Base-by-base conservation (phyloP, 2,329 filamentous ascomycete species). In the Cephalotrichum gorgonifer region DNA sequence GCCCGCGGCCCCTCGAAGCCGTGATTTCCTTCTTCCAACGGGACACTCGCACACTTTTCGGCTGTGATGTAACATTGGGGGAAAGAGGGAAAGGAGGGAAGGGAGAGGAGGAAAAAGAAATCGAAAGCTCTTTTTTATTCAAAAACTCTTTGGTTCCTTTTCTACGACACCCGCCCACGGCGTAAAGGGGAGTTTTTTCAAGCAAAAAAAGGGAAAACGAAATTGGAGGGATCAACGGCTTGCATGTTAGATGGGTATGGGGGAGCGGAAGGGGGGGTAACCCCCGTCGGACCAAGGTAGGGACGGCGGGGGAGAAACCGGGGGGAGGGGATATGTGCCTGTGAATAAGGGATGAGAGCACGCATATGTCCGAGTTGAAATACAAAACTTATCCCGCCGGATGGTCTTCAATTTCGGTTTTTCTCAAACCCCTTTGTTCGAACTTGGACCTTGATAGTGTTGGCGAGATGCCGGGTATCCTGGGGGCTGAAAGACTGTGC, bases 1-100 rank as follows among this genome's bases (percentile, higher is more conserved):
- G 77, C 89, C 62, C 83, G 84, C 61, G 87, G 86, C 64, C 75
- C 79, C 62, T 42, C 46, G 46, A 48, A 48, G 38, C 30, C 46
- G 15, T 48, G n/a, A 9, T 39, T 17, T 20, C 7, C 14, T 22
- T 20, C 35, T 22, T 39, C 35, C 35, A 39, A 25, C 25, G 15
- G 43, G 43, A 30, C n/a, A n/a, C n/a, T n/a, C n/a, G n/a, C n/a
- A n/a, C n/a, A n/a, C n/a, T n/a, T n/a, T n/a, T n/a, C n/a, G n/a
- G n/a, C 25, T 9, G 43, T 25, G 43, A 27, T 17, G 22, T 8
- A 25, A 43, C 14, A 43, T 6, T 41, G 38, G n/a, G 33, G 44
- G 17, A 46, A 46, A 35, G 44, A 47, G 23, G 45, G 39, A 38
- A 33, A 14, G 17, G 15, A 25, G 23, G 33, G 45, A 33, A 35